Evolutionary conservation across 257 asterid species (phyloP).

Genomic region (Hygrophila difformis): DNA sequence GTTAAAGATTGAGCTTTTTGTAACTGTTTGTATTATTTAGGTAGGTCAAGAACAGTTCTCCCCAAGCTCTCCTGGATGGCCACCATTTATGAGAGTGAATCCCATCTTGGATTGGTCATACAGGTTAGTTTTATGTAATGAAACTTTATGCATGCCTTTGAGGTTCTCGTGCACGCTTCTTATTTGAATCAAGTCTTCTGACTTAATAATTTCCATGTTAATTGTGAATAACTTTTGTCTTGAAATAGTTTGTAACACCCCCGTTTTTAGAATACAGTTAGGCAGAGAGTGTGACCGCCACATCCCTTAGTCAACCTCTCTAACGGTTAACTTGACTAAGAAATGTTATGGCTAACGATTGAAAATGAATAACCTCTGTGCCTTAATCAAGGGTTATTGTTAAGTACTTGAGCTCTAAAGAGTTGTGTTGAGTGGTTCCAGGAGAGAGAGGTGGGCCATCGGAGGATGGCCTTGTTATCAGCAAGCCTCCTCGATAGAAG

Average conservation of each 20-base stretch:
- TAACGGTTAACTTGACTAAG: too few relatives aligned
- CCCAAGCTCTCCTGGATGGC: slow-evolving; percentile 96
- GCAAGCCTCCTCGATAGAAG: too few relatives aligned
- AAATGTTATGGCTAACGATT: too few relatives aligned
- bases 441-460: too few relatives aligned
- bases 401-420: too few relatives aligned
- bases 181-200: slow-evolving; percentile 5
- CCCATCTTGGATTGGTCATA: slow-evolving; percentile 98
- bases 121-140: slow-evolving; percentile 35
- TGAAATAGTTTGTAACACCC: background rate
- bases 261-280: too few relatives aligned
- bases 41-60: slow-evolving; percentile 94
- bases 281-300: too few relatives aligned
- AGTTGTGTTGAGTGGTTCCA: too few relatives aligned
- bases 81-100: slow-evolving; percentile 95
- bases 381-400: too few relatives aligned
- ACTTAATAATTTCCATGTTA: background rate
- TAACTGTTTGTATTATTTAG: slow-evolving; percentile 30
- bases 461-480: too few relatives aligned
- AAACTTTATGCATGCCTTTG: slow-evolving; percentile 2
- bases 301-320: too few relatives aligned
- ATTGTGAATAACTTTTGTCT: background rate
- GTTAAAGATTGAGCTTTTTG: background rate
- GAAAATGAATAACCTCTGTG: too few relatives aligned
- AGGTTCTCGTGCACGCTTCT: slow-evolving; percentile 2